Conservation (phyloP, 2,329 filamentous ascomycete species). For the Ambrosiella beaveri region DNA sequence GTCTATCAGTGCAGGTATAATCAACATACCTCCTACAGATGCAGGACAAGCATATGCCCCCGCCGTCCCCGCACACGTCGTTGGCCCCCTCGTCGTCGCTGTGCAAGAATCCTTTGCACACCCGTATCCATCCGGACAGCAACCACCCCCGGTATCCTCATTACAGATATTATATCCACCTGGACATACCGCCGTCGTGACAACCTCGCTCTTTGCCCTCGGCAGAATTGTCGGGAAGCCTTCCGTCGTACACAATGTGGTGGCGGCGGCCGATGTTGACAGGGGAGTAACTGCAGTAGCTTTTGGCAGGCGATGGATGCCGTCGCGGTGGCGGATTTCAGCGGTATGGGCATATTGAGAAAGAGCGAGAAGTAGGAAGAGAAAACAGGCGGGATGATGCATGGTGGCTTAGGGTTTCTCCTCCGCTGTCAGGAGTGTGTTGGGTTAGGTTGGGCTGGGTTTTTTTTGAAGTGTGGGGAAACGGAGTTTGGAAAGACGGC, state of each 20-base stretch:
- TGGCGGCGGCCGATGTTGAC: not conserved
- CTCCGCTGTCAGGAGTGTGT: not conserved
- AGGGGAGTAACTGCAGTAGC: not conserved
- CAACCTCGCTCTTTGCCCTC: not conserved
- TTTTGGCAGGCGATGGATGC: slow-evolving; percentile 3
- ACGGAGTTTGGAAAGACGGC: not conserved
- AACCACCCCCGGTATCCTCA: slow-evolving; percentile 25
- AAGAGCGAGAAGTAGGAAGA: not conserved
- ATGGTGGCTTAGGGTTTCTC: not conserved
- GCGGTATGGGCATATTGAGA: not conserved
- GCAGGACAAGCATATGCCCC: slow-evolving; percentile 3
- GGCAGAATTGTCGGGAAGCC: not conserved
- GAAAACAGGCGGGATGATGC: not conserved
- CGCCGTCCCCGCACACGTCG: not conserved
- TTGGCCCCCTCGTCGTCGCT: slow-evolving; percentile 14
- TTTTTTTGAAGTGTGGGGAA: too few relatives aligned
- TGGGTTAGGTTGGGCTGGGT: too few relatives aligned
- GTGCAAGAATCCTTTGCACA: slow-evolving; percentile 24
- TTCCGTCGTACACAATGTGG: not conserved
- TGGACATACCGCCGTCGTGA: slow-evolving; percentile 14
- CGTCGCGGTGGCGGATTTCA: slow-evolving; percentile 3
- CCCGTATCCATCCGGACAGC: slow-evolving; percentile 30
- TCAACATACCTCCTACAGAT: slow-evolving; percentile 1
- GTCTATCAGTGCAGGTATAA: not conserved
- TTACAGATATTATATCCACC: slow-evolving; percentile 21